Percentiles rank a stretch among this genome's conserved stretches.
Conservation (phyloP, 352 stramenopile genomes). For the Globisporangium paroecandrum region DNA sequence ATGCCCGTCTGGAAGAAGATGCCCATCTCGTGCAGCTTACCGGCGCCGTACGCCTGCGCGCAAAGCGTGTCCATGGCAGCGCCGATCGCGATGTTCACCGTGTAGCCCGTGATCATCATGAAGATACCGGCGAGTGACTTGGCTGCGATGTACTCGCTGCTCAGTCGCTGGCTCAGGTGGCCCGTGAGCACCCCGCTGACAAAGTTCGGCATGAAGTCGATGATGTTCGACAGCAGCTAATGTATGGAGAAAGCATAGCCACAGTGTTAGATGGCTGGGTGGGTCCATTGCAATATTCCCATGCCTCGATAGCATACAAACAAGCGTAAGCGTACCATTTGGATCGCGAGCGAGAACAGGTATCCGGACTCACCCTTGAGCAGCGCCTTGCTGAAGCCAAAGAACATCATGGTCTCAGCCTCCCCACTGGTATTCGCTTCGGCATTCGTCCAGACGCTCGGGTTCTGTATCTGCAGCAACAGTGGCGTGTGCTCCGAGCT, state of each 20-base stretch:
- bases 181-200: slow-evolving; percentile 65
- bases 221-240: slow-evolving; percentile 58
- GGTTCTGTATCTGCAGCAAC: background rate
- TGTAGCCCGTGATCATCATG: slow-evolving; percentile 80
- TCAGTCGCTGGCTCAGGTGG: slow-evolving; percentile 55
- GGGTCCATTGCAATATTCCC: background rate
- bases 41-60: slow-evolving; percentile 78
- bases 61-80: slow-evolving; percentile 90
- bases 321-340: slow-evolving; percentile 25
- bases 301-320: background rate
- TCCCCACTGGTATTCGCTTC: background rate
- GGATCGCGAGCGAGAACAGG: slow-evolving; percentile 27
- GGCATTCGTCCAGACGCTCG: background rate
- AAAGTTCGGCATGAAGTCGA: slow-evolving; percentile 68
- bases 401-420: slow-evolving; percentile 4
- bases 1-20: slow-evolving; percentile 85
- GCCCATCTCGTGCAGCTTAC: slow-evolving; percentile 81
- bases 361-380: slow-evolving; percentile 26
- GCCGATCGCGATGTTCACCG: slow-evolving; percentile 76
- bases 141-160: slow-evolving; percentile 77
- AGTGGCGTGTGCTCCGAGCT: slow-evolving; percentile 13
- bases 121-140: slow-evolving; percentile 73
- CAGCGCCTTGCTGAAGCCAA: slow-evolving; percentile 24
- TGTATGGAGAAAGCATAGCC: background rate
- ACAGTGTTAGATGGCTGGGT: background rate